Percentiles rank a stretch among this genome's conserved stretches.
phyloP scores from a whole-genome alignment of 2,329 filamentous ascomycete genomes.

The Lachnellula hyalina region DNA sequence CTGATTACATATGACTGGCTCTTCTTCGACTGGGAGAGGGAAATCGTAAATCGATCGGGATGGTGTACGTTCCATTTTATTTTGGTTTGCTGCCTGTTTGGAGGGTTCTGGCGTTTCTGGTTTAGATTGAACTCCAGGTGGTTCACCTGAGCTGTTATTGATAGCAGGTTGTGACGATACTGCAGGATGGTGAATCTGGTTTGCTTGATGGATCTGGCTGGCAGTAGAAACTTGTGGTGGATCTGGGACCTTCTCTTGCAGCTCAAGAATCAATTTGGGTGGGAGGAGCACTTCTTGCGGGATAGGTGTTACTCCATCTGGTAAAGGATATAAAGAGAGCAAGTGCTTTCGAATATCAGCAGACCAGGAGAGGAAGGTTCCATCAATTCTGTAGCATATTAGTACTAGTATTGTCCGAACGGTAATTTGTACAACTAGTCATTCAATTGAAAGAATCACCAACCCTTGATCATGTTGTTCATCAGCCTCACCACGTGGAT shows the following conservation, averaged over 20 bases:
- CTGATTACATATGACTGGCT: background rate
- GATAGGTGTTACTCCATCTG: conserved; percentile 62
- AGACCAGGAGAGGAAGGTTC: conserved; percentile 74
- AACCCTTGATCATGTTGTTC: conserved; percentile 91
- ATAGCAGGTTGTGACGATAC: too few species aligned
- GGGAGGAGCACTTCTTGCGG: conserved; percentile 68
- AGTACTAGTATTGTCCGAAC: background rate
- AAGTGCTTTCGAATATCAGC: conserved; percentile 62
- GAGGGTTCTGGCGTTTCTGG: too few species aligned
- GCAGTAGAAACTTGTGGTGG: too few species aligned
- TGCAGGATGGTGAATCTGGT: background rate
- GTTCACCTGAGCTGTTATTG: too few species aligned
- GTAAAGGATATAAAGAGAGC: conserved; percentile 62
- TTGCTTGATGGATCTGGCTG: too few species aligned
- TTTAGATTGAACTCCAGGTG: too few species aligned
- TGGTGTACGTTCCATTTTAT: too few species aligned
- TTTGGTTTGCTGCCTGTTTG: too few species aligned
- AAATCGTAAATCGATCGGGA: too few species aligned
- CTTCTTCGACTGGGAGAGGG: background rate
- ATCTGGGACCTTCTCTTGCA: background rate
- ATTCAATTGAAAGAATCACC: conserved; percentile 27
- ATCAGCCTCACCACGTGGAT: conserved; percentile 79
- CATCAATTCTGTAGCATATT: conserved; percentile 61
- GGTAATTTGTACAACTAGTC: background rate
- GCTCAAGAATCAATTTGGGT: conserved; percentile 55